Evolutionary conservation across 2,329 filamentous ascomycete species (phyloP), one percentile per base, ranked within the genome.

Genomic region (Aureobasidium sp.): DNA sequence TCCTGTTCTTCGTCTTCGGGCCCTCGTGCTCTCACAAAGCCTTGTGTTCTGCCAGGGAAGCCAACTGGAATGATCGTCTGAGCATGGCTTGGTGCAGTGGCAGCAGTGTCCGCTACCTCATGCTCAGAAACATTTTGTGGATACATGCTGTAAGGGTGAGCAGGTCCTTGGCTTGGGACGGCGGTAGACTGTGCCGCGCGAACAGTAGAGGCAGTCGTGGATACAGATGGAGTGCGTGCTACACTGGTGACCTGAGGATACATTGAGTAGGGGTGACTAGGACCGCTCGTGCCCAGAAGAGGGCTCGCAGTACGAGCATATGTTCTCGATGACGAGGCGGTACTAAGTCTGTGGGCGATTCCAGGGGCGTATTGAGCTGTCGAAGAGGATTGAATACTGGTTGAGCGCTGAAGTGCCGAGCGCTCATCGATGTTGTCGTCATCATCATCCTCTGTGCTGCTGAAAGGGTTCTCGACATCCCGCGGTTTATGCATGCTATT

Each of bases 1-100:
- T 92, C 91, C 50, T 88, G 90, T 67, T 96, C 92, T 74, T 96
- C 91, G 58, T 90, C 90, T 62, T 91, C 89, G 0, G 90, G 87
- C 0, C 88, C 89, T 57, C 90, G 75, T 57, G 87, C 85, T 65
- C 89, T 80, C 69, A 87, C 88, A 68, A 91, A 96, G 10, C 63
- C 66, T 60, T 81, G 83, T 6, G 79, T 79, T 39, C 85, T 76
- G 6, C 87, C 87, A 7, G 86, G 85, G 66, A 96, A 96, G 4
- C 90, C 91, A 15, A 94, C 81, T 0, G 84, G 87, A 65, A 86
- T 88, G 63, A 72, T 76, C 57, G 69, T 71, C 64, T 76, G 75
- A 49, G 74, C 72, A 65, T 77, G 70, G 67, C 72, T 62, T 64
- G 66, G 36, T 59, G 68, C 34, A 15, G 34, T 71, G 27, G 68